Conservation (phyloP, 345 rosid species). For the Turritis glabra region DNA sequence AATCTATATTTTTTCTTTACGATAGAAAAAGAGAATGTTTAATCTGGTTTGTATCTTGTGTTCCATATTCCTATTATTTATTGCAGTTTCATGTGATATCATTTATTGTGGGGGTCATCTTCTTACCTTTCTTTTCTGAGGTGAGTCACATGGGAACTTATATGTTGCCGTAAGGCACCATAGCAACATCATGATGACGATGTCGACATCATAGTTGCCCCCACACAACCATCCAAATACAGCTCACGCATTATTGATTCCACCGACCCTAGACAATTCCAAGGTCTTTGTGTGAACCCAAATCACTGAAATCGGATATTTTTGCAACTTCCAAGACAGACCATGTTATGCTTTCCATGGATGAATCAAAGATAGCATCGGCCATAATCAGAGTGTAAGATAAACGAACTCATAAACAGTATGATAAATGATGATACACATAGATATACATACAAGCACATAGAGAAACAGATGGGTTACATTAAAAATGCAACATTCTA, state of each 20-base stretch:
- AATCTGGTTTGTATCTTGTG: not conserved
- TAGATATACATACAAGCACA: slow-evolving; percentile 21
- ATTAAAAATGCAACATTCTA: slow-evolving; percentile 29
- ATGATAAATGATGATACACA: slow-evolving; percentile 13
- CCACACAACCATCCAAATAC: slow-evolving; percentile 32
- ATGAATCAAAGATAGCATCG: not conserved
- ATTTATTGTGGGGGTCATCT: slow-evolving; percentile 29
- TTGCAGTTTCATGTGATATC: slow-evolving; percentile 16
- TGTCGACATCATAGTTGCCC: slow-evolving; percentile 20
- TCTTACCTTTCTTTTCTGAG: slow-evolving; percentile 7
- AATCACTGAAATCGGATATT: slow-evolving; percentile 15
- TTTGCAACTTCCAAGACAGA: not conserved
- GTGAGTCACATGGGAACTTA: slow-evolving; percentile 38
- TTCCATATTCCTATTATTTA: slow-evolving; percentile 1
- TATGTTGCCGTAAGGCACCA: slow-evolving; percentile 23
- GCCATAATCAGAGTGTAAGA: not conserved
- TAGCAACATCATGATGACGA: slow-evolving; percentile 25
- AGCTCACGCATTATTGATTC: slow-evolving; percentile 33
- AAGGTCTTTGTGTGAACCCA: slow-evolving; percentile 35
- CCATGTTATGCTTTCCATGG: not conserved
- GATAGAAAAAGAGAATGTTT: not conserved
- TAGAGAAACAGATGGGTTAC: slow-evolving; percentile 20
- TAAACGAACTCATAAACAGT: slow-evolving; percentile 21
- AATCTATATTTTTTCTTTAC: not conserved
- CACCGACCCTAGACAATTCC: slow-evolving; percentile 28